Evolutionary conservation across 352 stramenopile species (phyloP), one percentile per base, ranked within the genome.

Genomic region (Phytophthora syringae): DNA sequence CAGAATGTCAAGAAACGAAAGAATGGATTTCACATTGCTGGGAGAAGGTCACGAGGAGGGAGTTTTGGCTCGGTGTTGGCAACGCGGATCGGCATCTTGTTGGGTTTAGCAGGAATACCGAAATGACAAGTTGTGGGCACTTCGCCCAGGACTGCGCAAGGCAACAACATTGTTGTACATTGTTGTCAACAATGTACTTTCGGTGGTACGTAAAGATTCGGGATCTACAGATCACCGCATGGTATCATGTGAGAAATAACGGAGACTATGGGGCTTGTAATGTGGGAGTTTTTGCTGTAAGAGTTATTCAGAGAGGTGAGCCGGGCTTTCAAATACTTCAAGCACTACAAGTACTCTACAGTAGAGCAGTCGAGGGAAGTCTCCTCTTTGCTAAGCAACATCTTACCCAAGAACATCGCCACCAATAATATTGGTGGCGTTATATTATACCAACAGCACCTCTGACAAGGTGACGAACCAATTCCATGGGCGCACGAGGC

Each of bases 41-140:
- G n/a, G 20, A 73, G 65, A 4, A 62, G 47, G 6, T 40, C 65
- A 13, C 47, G 52, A 30, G 52, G 27, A 10, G 52, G 65, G 13
- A 60, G 59, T 3, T 61, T 55, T 20, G 65, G 59, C 40, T 65
- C 68, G 16, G 65, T 73, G 1, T 55, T 66, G 27, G 59, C 65
- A 58, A 70, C 59, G 13, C 65, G 65, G 24, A 37, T 50, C 12
- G 65, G 32, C 65, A 73, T 69, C 39, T 51, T 54, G 5, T 45
- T 27, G 36, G 16, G 48, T 56, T 60, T n/a, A n/a, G n/a, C n/a
- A n/a, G n/a, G n/a, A n/a, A n/a, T n/a, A 59, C 45, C 2, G n/a
- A 16, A 39, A 43, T 43, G 37, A 15, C 11, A 13, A n/a, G 1
- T 7, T 13, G 16, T 16, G 36, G 7, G 16, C 16, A 21, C 5